A percentile compares a stretch with the other conserved stretches of the same genome.
phyloP scores from a whole-genome alignment of 192 early-diverging fungal species.

The Backusella psychrophila region DNA sequence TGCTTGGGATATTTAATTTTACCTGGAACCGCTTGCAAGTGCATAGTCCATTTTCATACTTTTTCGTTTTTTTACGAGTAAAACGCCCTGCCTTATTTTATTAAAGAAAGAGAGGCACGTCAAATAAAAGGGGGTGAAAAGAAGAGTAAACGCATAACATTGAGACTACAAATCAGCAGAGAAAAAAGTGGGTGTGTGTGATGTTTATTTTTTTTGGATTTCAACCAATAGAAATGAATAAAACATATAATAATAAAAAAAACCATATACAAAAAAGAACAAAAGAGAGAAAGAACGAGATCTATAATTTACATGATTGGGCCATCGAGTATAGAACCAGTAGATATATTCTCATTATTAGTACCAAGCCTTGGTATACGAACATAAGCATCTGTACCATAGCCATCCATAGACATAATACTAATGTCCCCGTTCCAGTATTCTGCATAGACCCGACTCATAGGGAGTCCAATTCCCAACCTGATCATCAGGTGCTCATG shows the following conservation, averaged over 20 bases:
- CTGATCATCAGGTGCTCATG: constrained; percentile 19
- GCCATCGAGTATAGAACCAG: not conserved
- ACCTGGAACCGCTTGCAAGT: not conserved
- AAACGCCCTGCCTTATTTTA: not conserved
- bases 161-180: not conserved
- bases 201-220: not conserved
- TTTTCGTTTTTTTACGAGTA: not conserved
- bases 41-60: not conserved
- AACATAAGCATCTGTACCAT: constrained; percentile 94
- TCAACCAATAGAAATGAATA: not conserved
- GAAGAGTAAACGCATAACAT: not conserved
- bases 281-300: not conserved
- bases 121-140: not conserved
- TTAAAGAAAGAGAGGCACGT: not conserved
- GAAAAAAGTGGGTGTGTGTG: not conserved
- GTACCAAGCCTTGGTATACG: constrained; percentile 75
- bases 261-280: not conserved
- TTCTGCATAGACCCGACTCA: constrained; percentile 92
- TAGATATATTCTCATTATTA: constrained; percentile 48
- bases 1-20: not conserved
- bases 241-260: not conserved
- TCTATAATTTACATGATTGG: constrained; percentile 4
- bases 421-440: constrained; percentile 94
- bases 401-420: constrained; percentile 79
- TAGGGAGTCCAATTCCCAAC: constrained; percentile 85